phyloP scores from a whole-genome alignment of 2,329 filamentous ascomycete species.

The Colletotrichum neosansevieriae region DNA sequence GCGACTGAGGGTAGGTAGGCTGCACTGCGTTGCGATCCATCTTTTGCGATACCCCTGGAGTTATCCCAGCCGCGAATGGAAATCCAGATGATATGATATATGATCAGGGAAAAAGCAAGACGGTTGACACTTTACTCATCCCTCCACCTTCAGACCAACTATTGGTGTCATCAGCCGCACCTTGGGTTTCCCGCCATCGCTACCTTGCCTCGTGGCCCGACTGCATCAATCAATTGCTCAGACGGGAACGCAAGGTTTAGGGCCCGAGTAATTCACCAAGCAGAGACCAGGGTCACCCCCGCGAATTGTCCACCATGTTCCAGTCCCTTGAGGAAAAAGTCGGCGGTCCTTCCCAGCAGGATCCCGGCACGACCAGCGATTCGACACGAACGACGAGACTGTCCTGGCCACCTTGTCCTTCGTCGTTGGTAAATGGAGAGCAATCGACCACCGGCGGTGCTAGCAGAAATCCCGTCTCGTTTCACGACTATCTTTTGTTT shows the following conservation, averaged over 20 bases:
- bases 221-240: conserved; percentile 28
- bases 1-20: no score
- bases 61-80: no score
- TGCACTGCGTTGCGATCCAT: no score
- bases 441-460: background rate
- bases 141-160: conserved; percentile 1
- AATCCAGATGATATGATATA: no score
- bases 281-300: conserved; percentile 20
- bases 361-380: background rate
- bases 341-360: conserved; percentile 40
- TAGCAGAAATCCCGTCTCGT: conserved; percentile 3
- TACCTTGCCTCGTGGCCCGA: background rate
- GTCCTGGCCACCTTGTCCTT: background rate
- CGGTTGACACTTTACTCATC: background rate
- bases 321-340: conserved; percentile 44
- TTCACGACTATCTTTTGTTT: background rate
- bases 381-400: conserved; percentile 2
- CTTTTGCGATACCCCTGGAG: no score
- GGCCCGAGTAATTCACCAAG: conserved; percentile 33
- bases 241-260: conserved; percentile 30
- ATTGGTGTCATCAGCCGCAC: background rate
- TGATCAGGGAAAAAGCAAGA: no score
- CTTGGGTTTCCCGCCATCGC: background rate
- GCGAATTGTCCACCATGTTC: conserved; percentile 41
- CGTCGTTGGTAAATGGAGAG: background rate